These are phyloP conservation scores for Chaetoceros tenuissimus DNA, from an alignment of 108 stramenopile genomes.

Conservation along the genomic window DNA sequence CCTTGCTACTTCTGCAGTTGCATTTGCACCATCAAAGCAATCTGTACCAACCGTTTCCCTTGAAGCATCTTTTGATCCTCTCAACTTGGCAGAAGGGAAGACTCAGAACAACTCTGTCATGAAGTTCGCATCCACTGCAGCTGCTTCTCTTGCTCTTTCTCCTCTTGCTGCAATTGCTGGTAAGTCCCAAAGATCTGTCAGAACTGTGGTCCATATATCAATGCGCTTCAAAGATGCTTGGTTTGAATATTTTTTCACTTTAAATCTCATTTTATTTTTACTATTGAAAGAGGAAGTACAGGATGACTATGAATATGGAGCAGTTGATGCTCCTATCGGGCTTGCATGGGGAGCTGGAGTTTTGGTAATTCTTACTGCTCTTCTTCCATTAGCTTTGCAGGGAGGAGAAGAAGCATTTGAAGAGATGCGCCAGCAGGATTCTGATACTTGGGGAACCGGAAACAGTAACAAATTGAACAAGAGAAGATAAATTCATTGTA, in stretches of 20 bases:
- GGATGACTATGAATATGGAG: slow-evolving; percentile 86
- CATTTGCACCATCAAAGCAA: slow-evolving; percentile 1
- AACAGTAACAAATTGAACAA: slow-evolving; percentile 16
- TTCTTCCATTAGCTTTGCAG: slow-evolving; percentile 49
- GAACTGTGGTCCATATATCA: too few relatives aligned
- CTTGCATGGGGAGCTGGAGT: slow-evolving; percentile 58
- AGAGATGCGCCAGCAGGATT: slow-evolving; percentile 73
- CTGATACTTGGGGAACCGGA: slow-evolving; percentile 42
- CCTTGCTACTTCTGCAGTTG: not conserved
- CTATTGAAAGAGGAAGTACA: slow-evolving; percentile 38
- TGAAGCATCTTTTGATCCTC: not conserved
- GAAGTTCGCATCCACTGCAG: not conserved
- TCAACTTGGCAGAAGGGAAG: not conserved
- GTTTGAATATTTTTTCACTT: not conserved
- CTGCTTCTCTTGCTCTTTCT: not conserved
- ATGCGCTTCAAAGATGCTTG: not conserved
- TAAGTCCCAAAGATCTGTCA: slow-evolving; percentile 1
- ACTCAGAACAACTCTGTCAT: not conserved
- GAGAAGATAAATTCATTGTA: slow-evolving; percentile 6
- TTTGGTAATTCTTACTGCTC: slow-evolving; percentile 65
- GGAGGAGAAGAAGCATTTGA: slow-evolving; percentile 83
- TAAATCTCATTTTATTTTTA: not conserved
- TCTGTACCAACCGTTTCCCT: not conserved
- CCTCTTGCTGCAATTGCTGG: not conserved
- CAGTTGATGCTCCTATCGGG: slow-evolving; percentile 71